These are phyloP conservation scores for Phialocephala subalpina DNA, from an alignment of 2,329 filamentous ascomycete species.

Conservation along the genomic window DNA sequence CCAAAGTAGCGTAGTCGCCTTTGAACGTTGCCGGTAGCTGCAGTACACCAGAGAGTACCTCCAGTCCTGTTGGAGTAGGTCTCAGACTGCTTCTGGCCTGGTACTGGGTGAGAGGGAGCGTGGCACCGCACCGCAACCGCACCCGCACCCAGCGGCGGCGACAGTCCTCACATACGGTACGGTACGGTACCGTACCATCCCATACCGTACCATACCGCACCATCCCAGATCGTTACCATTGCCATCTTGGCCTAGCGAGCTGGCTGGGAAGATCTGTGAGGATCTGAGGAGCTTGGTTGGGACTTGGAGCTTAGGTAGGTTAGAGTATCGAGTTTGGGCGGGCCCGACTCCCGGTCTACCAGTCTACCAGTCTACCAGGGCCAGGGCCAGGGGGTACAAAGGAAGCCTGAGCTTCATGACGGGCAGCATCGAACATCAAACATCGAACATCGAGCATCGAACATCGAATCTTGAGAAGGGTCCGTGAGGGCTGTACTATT, in stretches of 20 bases:
- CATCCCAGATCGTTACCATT: neutral
- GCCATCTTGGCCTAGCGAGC: neutral
- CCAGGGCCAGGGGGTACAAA: neutral
- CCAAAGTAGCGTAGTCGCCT: neutral
- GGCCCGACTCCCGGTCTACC: neutral
- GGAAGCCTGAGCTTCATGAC: neutral
- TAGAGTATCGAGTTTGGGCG: neutral
- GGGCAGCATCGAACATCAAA: too few species aligned
- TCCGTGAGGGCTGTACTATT: neutral
- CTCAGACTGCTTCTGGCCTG: conserved; percentile 1
- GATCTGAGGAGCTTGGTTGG: neutral
- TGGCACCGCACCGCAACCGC: neutral
- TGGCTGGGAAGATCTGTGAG: neutral
- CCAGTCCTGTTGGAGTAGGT: neutral
- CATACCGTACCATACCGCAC: neutral
- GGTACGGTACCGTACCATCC: neutral
- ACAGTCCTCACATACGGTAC: neutral
- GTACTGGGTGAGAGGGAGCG: neutral
- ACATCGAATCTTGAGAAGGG: neutral
- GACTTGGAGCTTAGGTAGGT: neutral
- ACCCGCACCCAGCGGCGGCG: conserved; percentile 4
- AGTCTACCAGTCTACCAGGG: too few species aligned
- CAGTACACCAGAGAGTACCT: neutral
- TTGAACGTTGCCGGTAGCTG: neutral
- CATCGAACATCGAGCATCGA: too few species aligned